Evolutionary conservation across 306 rosid genomes (phyloP).

Genomic region (Corylus americana): DNA sequence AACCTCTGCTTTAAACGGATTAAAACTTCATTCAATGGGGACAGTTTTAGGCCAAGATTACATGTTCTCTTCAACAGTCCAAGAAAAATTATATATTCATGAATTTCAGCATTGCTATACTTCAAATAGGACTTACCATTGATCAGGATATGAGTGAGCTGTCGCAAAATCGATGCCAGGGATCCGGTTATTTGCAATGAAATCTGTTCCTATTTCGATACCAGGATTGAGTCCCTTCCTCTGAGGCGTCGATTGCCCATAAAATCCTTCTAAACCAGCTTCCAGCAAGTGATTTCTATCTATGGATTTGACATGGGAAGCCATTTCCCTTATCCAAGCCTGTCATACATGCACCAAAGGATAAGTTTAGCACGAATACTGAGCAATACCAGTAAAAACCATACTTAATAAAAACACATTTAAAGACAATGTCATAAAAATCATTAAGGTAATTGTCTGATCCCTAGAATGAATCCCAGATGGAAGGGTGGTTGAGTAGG

Average conservation of each 20-base stretch:
- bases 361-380: background rate
- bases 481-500: background rate
- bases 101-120: background rate
- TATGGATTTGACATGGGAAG: slow-evolving; percentile 74
- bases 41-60: background rate
- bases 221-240: slow-evolving; percentile 66
- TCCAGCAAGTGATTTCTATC: slow-evolving; percentile 89
- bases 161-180: slow-evolving; percentile 82
- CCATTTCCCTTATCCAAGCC: slow-evolving; percentile 98
- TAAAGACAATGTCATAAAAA: background rate
- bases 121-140: slow-evolving; percentile 50
- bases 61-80: background rate
- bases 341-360: slow-evolving; percentile 23
- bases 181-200: slow-evolving; percentile 69
- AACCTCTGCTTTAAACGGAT: too few species aligned
- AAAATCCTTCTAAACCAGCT: slow-evolving; percentile 89
- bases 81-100: background rate
- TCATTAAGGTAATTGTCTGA: background rate
- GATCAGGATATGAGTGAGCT: slow-evolving; percentile 87
- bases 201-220: slow-evolving; percentile 73
- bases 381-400: slow-evolving; percentile 5
- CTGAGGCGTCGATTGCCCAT: slow-evolving; percentile 78
- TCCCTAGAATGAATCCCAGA: background rate
- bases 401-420: background rate
- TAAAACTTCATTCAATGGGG: background rate